A percentile compares a stretch with the other conserved stretches of the same genome.
Conservation (phyloP, 2,329 filamentous ascomycete genomes). For the Cercospora citrullina region DNA sequence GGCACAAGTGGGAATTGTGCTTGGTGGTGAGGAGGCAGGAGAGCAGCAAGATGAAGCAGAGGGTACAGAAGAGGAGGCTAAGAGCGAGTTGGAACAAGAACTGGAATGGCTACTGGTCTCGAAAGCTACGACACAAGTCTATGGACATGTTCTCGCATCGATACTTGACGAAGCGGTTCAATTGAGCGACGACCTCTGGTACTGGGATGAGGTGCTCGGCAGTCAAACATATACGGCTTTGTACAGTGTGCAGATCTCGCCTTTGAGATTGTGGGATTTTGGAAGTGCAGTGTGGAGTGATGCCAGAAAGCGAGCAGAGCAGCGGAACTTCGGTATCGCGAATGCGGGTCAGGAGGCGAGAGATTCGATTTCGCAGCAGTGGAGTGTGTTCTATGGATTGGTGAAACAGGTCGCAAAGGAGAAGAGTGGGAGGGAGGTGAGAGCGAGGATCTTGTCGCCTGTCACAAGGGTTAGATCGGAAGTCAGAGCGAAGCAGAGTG, state of each 20-base stretch:
- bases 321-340: constrained; percentile 28
- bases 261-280: constrained; percentile 71
- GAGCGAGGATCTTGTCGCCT: constrained; percentile 72
- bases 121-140: constrained; percentile 89
- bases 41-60: background rate
- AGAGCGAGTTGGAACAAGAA: constrained; percentile 65
- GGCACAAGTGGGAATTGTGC: constrained; percentile 11
- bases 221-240: constrained; percentile 76
- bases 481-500: constrained; percentile 70
- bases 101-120: constrained; percentile 87
- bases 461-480: constrained; percentile 74
- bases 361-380: constrained; percentile 34
- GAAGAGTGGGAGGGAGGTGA: constrained; percentile 68
- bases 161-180: constrained; percentile 81
- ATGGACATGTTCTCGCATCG: constrained; percentile 74
- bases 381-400: constrained; percentile 69
- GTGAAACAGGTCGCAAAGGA: constrained; percentile 75
- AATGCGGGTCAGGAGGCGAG: constrained; percentile 36
- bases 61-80: background rate
- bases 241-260: constrained; percentile 84
- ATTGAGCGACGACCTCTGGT: constrained; percentile 84
- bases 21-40: constrained; percentile 14
- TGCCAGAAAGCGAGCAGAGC: constrained; percentile 47
- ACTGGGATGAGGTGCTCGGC: constrained; percentile 87
- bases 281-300: constrained; percentile 68